phyloP scores from a whole-genome alignment of 2,329 filamentous ascomycete genomes.

The Neophaeococcomyces mojaviensis region DNA sequence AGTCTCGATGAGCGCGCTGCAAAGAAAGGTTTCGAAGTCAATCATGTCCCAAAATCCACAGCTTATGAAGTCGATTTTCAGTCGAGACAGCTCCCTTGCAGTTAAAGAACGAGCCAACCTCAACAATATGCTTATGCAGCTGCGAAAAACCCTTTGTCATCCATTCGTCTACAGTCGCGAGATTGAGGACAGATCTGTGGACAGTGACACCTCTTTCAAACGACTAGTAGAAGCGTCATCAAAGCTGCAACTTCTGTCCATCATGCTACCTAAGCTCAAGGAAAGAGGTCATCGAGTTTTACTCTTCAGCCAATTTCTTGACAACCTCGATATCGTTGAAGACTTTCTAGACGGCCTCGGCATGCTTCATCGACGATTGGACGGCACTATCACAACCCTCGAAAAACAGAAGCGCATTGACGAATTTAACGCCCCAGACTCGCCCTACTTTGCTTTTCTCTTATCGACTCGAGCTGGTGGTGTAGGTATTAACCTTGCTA shows the following conservation, averaged over 20 bases:
- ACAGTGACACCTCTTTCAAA: conserved; percentile 55
- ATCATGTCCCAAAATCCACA: conserved; percentile 87
- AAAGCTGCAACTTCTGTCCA: conserved; percentile 75
- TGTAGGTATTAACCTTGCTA: conserved; percentile 94
- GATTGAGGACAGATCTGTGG: conserved; percentile 72
- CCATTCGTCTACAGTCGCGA: conserved; percentile 88
- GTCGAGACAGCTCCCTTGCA: conserved; percentile 49
- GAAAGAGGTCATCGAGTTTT: conserved; percentile 82
- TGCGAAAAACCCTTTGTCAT: conserved; percentile 90
- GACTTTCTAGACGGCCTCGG: conserved; percentile 78
- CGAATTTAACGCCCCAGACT: conserved; percentile 79
- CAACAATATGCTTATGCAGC: conserved; percentile 91
- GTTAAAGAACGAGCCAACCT: conserved; percentile 72
- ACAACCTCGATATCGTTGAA: conserved; percentile 79
- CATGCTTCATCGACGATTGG: conserved; percentile 68
- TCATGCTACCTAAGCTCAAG: conserved; percentile 80
- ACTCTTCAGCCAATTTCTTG: conserved; percentile 91
- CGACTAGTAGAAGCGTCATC: conserved; percentile 87
- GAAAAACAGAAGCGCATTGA: conserved; percentile 95
- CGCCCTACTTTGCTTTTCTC: conserved; percentile 78
- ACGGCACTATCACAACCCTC: conserved; percentile 71
- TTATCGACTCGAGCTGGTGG: conserved; percentile 91
- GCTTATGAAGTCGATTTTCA: conserved; percentile 78
- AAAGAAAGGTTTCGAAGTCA: conserved; percentile 89
- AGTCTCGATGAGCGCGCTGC: conserved; percentile 87